Conservation (phyloP, 129 eudicot genomes). For the Scalesia atractyloides region DNA sequence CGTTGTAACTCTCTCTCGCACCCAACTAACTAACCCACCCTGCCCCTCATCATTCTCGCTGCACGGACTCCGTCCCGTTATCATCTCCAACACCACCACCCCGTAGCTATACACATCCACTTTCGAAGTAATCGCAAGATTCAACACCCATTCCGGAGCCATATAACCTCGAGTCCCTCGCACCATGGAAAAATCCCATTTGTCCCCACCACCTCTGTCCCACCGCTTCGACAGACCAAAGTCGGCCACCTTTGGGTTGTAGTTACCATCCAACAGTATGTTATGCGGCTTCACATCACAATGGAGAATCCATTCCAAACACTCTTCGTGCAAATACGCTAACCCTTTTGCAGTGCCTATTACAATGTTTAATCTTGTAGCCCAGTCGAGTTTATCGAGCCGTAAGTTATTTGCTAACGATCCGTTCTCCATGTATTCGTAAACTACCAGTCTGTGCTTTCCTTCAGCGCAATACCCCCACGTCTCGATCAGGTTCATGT, state of each 20-base stretch:
- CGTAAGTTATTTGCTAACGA: constrained; percentile 27
- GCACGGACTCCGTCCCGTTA: constrained; percentile 20
- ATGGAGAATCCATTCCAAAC: constrained; percentile 31
- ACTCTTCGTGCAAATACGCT: constrained; percentile 30
- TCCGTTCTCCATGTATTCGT: constrained; percentile 36
- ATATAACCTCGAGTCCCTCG: constrained; percentile 40
- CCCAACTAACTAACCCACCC: constrained; percentile 21
- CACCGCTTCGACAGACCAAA: constrained; percentile 30
- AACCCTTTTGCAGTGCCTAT: constrained; percentile 25
- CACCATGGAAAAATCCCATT: constrained; percentile 27
- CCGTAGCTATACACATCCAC: constrained; percentile 33
- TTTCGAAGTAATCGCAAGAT: constrained; percentile 32
- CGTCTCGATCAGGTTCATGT: constrained; percentile 33
- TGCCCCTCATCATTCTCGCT: not conserved
- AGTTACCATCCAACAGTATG: constrained; percentile 29
- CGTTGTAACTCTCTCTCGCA: not conserved
- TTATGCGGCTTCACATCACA: constrained; percentile 38
- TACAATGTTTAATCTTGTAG: constrained; percentile 15
- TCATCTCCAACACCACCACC: constrained; percentile 33
- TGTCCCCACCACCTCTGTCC: constrained; percentile 3
- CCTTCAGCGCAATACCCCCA: constrained; percentile 38
- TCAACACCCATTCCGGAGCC: constrained; percentile 39
- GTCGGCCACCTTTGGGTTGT: constrained; percentile 37
- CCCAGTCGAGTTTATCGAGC: constrained; percentile 23
- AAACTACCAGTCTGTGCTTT: constrained; percentile 33